phyloP scores from a whole-genome alignment of 352 stramenopile genomes.

The Phytophthora vignae region DNA sequence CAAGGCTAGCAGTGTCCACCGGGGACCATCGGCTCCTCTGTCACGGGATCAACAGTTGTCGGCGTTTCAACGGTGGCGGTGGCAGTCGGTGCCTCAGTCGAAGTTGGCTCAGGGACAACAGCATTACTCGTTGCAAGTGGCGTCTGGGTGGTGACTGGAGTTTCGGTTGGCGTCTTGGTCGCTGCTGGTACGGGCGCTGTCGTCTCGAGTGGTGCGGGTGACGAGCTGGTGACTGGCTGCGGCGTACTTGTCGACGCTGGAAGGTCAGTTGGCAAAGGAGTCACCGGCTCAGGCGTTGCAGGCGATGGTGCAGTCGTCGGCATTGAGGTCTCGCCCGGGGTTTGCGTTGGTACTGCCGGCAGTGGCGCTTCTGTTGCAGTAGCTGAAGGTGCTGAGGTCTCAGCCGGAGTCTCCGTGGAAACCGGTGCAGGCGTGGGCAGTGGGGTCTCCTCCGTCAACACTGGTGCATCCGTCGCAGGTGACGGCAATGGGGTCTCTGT shows the following conservation, averaged over 20 bases:
- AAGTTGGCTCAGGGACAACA: neutral
- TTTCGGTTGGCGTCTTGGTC: neutral
- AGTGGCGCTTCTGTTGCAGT: no score
- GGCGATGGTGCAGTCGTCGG: neutral
- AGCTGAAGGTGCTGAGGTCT: no score
- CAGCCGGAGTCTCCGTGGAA: no score
- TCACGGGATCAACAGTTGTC: neutral
- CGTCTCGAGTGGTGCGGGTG: neutral
- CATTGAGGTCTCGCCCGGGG: neutral
- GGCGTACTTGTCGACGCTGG: neutral
- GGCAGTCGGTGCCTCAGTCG: conserved; percentile 1
- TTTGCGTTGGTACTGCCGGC: neutral
- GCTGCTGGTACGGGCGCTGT: neutral
- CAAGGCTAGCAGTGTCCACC: conserved; percentile 22
- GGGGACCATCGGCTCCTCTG: conserved; percentile 24
- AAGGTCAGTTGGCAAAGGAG: conserved; percentile 13
- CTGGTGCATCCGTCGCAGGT: conserved; percentile 8
- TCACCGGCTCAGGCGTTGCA: neutral
- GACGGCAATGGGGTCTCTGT: no score
- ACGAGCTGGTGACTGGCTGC: neutral
- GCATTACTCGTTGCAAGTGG: neutral
- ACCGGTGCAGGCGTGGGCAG: neutral
- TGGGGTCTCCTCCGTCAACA: neutral
- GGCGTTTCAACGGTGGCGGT: neutral
- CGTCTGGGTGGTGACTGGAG: neutral